Percentiles rank a stretch among this genome's conserved stretches.
phyloP scores from a whole-genome alignment of 176 grass and related monocot genomes.

The Oryza brachyantha region DNA sequence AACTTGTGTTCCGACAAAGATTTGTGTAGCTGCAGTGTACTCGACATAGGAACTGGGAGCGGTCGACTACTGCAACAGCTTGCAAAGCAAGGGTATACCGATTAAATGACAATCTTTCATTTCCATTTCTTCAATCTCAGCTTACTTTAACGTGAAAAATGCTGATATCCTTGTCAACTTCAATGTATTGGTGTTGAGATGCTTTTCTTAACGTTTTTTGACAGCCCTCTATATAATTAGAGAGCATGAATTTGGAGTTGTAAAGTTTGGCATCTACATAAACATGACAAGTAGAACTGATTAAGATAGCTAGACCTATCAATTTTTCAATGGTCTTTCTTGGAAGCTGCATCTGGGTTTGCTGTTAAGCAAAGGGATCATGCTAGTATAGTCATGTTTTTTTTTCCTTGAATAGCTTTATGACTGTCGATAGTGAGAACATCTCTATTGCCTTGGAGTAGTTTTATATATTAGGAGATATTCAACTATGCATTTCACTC shows the following conservation, averaged over 20 bases:
- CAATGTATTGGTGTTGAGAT: neutral
- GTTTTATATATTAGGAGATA: neutral
- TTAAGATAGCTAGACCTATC: neutral
- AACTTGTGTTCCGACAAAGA: constrained; percentile 60
- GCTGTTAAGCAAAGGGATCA: neutral
- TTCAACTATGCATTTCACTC: neutral
- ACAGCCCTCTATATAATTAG: neutral
- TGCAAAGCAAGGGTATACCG: constrained; percentile 83
- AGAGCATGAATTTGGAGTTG: neutral
- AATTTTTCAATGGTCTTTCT: neutral
- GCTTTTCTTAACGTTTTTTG: neutral
- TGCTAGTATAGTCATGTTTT: neutral
- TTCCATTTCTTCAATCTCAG: neutral
- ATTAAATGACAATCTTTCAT: constrained; percentile 6
- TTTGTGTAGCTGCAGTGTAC: constrained; percentile 58
- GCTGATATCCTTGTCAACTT: constrained; percentile 1
- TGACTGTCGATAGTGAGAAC: neutral
- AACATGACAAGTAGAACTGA: neutral
- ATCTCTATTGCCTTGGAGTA: neutral
- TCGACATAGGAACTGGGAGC: constrained; percentile 85
- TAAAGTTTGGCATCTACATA: neutral
- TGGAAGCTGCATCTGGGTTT: neutral
- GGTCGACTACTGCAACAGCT: constrained; percentile 82
- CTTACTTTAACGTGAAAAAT: neutral
- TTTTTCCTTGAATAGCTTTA: neutral